A percentile compares a stretch with the other conserved stretches of the same genome.
Conservation (phyloP, 2,329 filamentous ascomycete species). For the Colletotrichum aenigma region DNA sequence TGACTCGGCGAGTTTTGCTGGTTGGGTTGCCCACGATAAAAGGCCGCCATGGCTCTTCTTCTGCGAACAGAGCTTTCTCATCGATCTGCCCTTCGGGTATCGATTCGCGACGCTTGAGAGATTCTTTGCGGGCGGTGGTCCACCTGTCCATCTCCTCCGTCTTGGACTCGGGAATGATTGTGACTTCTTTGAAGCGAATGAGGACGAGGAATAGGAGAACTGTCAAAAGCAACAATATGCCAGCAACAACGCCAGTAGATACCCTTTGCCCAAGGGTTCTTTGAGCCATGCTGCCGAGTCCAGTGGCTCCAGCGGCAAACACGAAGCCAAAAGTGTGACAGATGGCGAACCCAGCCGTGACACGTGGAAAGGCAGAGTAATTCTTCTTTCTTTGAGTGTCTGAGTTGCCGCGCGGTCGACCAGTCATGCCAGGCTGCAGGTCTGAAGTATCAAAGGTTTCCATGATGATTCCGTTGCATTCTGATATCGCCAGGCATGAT, state of each 20-base stretch:
- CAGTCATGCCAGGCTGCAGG: constrained; percentile 73
- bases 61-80: constrained; percentile 39
- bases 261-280: constrained; percentile 69
- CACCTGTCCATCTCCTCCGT: constrained; percentile 58
- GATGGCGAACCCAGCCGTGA: constrained; percentile 72
- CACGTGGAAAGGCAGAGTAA: constrained; percentile 77
- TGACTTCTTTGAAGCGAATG: constrained; percentile 67
- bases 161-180: constrained; percentile 70
- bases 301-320: constrained; percentile 71
- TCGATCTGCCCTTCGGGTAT: constrained; percentile 28
- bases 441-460: constrained; percentile 84
- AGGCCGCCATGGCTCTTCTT: constrained; percentile 69
- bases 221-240: constrained; percentile 69
- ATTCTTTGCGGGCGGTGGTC: constrained; percentile 53
- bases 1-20: constrained; percentile 72
- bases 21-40: constrained; percentile 75
- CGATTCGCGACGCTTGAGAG: constrained; percentile 48
- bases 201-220: constrained; percentile 66
- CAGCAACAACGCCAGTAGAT: constrained; percentile 71
- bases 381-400: constrained; percentile 59
- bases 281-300: constrained; percentile 70
- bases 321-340: constrained; percentile 74
- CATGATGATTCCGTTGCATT: constrained; percentile 80
- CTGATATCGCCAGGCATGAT: constrained; percentile 74
- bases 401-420: constrained; percentile 49